Percentiles rank a stretch among this genome's conserved stretches.
Evolutionary conservation across 2,329 filamentous ascomycete species (phyloP).

Genomic region (Fusarium subtropicale): DNA sequence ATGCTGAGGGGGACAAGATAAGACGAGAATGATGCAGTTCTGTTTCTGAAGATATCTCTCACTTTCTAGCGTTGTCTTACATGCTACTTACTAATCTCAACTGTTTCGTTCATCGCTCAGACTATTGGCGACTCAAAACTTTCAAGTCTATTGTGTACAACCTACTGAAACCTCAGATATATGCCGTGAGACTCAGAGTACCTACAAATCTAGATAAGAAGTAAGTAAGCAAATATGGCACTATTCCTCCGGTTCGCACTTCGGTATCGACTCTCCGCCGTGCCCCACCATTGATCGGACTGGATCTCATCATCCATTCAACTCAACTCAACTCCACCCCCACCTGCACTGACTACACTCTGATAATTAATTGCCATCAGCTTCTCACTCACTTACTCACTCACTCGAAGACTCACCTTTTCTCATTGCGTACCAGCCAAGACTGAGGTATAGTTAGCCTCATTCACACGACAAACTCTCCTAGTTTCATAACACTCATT

Average conservation of each 20-base stretch:
- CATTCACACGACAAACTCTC: neutral
- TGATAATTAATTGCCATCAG: conserved; percentile 23
- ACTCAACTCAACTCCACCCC: conserved; percentile 25
- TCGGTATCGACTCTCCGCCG: conserved; percentile 31
- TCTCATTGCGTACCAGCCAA: neutral
- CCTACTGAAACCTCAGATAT: neutral
- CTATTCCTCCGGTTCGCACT: conserved; percentile 28
- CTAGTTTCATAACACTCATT: neutral
- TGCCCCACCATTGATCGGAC: conserved; percentile 32
- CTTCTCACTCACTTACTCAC: conserved; percentile 25
- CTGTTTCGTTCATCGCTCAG: too few species aligned
- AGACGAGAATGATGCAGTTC: neutral
- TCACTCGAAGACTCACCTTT: conserved; percentile 5
- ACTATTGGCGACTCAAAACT: neutral
- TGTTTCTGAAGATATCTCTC: neutral
- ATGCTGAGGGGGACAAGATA: neutral
- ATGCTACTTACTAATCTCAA: neutral
- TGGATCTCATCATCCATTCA: conserved; percentile 26
- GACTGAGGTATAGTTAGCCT: neutral
- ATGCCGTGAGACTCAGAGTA: neutral
- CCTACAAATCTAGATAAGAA: neutral
- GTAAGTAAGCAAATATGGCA: conserved; percentile 25
- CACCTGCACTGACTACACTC: neutral
- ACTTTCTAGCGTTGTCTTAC: conserved; percentile 3
- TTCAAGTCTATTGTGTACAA: neutral